phyloP scores from a whole-genome alignment of 164 flowering plant species.

The Nymphaea colorata region DNA sequence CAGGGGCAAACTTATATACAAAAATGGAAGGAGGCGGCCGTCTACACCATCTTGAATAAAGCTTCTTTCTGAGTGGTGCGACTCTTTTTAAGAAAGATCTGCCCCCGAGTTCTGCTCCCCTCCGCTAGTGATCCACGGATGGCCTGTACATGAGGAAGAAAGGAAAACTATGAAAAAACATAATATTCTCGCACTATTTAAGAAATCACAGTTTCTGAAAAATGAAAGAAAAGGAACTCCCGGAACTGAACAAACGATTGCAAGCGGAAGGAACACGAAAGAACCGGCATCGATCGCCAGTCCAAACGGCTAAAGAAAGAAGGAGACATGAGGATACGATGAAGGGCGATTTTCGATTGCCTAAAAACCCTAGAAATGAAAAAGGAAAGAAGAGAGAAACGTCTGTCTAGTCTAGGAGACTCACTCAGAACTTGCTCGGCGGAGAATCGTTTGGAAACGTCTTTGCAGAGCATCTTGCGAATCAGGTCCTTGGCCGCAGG shows the following conservation, averaged over 20 bases:
- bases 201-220: no score
- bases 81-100: background rate
- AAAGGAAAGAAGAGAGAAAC: background rate
- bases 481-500: constrained; percentile 59
- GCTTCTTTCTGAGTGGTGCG: background rate
- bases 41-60: background rate
- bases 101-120: constrained; percentile 20
- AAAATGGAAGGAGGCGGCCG: background rate
- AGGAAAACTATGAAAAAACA: no score
- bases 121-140: constrained; percentile 62
- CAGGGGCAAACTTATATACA: background rate
- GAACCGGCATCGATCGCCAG: no score
- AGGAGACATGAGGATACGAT: no score
- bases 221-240: no score
- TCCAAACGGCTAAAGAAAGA: no score
- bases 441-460: constrained; percentile 50
- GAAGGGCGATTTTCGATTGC: no score
- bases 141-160: constrained; percentile 24
- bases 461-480: constrained; percentile 60
- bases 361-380: background rate
- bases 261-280: no score
- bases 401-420: constrained; percentile 17
- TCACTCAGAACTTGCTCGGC: constrained; percentile 80
- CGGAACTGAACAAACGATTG: no score
- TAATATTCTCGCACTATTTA: no score